Evolutionary conservation across 129 eudicot genomes (phyloP).

Genomic region (Rutidosis leptorrhynchoides): DNA sequence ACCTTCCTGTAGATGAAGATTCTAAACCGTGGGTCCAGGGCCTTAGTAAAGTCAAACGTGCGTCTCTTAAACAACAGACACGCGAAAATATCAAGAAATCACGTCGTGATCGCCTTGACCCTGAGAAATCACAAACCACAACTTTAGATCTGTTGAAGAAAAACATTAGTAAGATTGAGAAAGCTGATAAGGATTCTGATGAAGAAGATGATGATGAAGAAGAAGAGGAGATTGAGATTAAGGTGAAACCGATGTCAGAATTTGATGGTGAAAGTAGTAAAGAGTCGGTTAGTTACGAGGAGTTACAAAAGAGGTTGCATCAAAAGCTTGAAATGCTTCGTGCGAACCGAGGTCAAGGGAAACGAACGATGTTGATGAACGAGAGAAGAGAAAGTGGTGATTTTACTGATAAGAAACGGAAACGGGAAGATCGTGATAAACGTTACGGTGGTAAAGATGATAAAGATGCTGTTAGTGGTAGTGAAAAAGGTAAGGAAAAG

Average conservation of each 20-base stretch:
- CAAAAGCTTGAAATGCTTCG: slow-evolving; percentile 50
- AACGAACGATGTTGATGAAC: slow-evolving; percentile 35
- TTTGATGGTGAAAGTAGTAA: slow-evolving; percentile 39
- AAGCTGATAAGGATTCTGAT: slow-evolving; percentile 2
- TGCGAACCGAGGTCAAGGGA: slow-evolving; percentile 57
- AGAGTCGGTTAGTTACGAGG: slow-evolving; percentile 69
- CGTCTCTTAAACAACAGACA: slow-evolving; percentile 60
- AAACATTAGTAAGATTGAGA: slow-evolving; percentile 19
- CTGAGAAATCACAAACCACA: slow-evolving; percentile 51
- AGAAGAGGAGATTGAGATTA: slow-evolving; percentile 33
- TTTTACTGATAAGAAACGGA: slow-evolving; percentile 37
- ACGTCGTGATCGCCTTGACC: slow-evolving; percentile 78
- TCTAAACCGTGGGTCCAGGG: slow-evolving; percentile 75
- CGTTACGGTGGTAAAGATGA: not conserved
- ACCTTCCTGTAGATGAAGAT: slow-evolving; percentile 59
- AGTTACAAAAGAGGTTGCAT: slow-evolving; percentile 50
- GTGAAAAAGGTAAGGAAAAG: slow-evolving; percentile 37
- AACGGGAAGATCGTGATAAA: slow-evolving; percentile 25
- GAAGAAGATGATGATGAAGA: slow-evolving; percentile 34
- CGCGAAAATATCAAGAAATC: slow-evolving; percentile 66
- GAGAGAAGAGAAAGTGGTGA: slow-evolving; percentile 30
- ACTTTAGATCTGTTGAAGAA: slow-evolving; percentile 57
- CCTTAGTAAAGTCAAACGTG: slow-evolving; percentile 64
- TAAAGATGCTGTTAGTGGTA: slow-evolving; percentile 24
- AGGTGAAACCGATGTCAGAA: slow-evolving; percentile 26